phyloP scores from a whole-genome alignment of 192 early-diverging fungal genomes.

The Phycomyces nitens region DNA sequence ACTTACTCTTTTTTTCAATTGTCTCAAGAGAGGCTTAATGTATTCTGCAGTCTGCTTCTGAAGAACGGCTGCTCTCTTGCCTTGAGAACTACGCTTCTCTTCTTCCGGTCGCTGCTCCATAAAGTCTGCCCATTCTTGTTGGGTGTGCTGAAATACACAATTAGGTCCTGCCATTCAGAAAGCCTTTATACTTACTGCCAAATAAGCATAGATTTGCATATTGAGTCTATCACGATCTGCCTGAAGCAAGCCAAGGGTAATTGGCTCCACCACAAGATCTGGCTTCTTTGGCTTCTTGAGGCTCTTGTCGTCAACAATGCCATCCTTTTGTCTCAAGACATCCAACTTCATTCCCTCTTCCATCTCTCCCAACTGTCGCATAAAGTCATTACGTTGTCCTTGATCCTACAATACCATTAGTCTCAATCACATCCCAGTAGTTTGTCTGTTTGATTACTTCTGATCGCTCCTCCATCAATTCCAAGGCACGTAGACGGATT shows the following conservation, averaged over 20 bases:
- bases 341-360: conserved; percentile 77
- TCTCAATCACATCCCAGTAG: too few relatives aligned
- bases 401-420: conserved; percentile 13
- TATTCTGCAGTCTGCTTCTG: conserved; percentile 85
- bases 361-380: conserved; percentile 74
- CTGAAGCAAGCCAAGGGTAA: conserved; percentile 71
- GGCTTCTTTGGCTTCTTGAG: conserved; percentile 40
- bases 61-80: conserved; percentile 78
- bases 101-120: conserved; percentile 75
- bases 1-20: conserved; percentile 63
- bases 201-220: conserved; percentile 76
- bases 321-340: conserved; percentile 59
- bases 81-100: conserved; percentile 71
- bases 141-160: conserved; percentile 48
- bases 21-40: conserved; percentile 87
- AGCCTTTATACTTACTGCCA: conserved; percentile 60
- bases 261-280: conserved; percentile 53
- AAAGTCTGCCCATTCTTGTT: conserved; percentile 84
- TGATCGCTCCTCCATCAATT: conserved; percentile 76
- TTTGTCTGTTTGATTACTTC: too few relatives aligned
- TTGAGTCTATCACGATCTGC: conserved; percentile 72
- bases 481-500: conserved; percentile 73
- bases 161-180: background rate
- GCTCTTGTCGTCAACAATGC: conserved; percentile 40
- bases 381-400: conserved; percentile 93